Percentiles rank a stretch among this genome's conserved stretches.
Conservation (phyloP, 2,329 filamentous ascomycete genomes). For the Xylaria sp. region DNA sequence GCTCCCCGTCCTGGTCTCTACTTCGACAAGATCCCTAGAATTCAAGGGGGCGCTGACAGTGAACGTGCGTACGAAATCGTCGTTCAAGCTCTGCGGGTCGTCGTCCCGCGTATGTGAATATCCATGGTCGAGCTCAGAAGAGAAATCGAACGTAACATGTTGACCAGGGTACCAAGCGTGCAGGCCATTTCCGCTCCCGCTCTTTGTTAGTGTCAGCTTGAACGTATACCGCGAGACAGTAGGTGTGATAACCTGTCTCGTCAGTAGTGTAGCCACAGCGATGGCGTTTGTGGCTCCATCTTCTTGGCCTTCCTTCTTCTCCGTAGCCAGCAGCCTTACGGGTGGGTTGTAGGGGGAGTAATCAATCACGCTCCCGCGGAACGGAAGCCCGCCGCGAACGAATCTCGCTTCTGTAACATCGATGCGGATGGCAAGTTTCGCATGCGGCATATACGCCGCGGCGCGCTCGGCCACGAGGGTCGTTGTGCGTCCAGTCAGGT, state of each 20-base stretch:
- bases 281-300: conserved; percentile 21
- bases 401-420: conserved; percentile 70
- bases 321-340: conserved; percentile 71
- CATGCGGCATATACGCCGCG: conserved; percentile 70
- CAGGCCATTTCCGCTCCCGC: conserved; percentile 40
- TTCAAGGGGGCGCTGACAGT: conserved; percentile 72
- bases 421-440: conserved; percentile 78
- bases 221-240: conserved; percentile 74
- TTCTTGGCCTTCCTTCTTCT: conserved; percentile 55
- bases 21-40: conserved; percentile 34
- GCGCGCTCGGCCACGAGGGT: conserved; percentile 75
- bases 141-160: conserved; percentile 81
- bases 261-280: conserved; percentile 65
- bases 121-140: conserved; percentile 73
- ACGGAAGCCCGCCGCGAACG: conserved; percentile 73
- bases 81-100: conserved; percentile 82
- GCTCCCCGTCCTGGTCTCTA: neutral
- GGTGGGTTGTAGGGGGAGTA: conserved; percentile 83
- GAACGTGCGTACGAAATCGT: conserved; percentile 86
- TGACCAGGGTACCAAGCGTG: conserved; percentile 74
- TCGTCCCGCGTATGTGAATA: conserved; percentile 87
- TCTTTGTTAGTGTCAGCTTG: conserved; percentile 45
- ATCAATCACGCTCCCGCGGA: conserved; percentile 69
- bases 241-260: conserved; percentile 71
- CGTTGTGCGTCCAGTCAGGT: conserved; percentile 75